Conservation (phyloP, 306 rosid genomes). For the Quercus agrifolia region DNA sequence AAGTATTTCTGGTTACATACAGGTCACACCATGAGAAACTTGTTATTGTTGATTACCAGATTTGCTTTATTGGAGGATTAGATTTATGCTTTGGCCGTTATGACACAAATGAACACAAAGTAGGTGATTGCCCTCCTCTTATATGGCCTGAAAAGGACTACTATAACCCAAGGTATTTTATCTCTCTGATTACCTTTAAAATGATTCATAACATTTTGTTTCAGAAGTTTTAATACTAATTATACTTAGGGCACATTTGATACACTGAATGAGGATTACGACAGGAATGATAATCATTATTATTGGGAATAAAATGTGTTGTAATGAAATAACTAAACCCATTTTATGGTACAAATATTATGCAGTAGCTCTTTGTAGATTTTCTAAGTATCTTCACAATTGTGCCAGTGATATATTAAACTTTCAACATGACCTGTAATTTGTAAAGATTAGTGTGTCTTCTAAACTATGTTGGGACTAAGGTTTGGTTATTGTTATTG, state of each 20-base stretch:
- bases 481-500: too few relatives aligned
- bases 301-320: too few relatives aligned
- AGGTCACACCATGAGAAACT: slow-evolving; percentile 99
- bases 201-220: background rate
- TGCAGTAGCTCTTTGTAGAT: background rate
- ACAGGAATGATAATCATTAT: too few relatives aligned
- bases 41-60: slow-evolving; percentile 88
- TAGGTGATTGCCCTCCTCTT: slow-evolving; percentile 75
- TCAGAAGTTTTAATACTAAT: background rate
- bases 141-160: slow-evolving; percentile 98
- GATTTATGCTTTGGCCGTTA: slow-evolving; percentile 99
- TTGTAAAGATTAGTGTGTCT: too few relatives aligned
- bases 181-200: background rate
- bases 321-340: too few relatives aligned
- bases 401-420: background rate
- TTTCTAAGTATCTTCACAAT: background rate
- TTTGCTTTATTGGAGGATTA: slow-evolving; percentile 95
- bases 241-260: background rate
- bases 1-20: slow-evolving; percentile 34
- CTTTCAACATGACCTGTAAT: too few relatives aligned
- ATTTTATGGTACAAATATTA: background rate
- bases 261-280: too few relatives aligned
- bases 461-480: too few relatives aligned
- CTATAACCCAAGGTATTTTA: slow-evolving; percentile 81
- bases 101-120: slow-evolving; percentile 86